Evolutionary conservation across 805 yeast species (phyloP).

Genomic region (Saccharomycopsis sp.): DNA sequence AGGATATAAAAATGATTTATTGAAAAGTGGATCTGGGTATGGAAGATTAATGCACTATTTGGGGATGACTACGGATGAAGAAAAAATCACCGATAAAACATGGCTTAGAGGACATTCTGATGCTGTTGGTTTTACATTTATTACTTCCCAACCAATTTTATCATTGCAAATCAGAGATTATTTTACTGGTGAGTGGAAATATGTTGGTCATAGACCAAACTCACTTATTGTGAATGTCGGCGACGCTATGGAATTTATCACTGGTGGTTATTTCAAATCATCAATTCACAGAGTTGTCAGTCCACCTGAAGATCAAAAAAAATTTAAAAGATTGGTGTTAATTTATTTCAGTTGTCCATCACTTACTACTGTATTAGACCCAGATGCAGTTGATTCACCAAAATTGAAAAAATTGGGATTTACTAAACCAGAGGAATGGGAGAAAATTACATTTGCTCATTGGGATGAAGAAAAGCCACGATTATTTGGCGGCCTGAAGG

Average conservation of each 20-base stretch:
- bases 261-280: constrained; percentile 32
- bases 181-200: constrained; percentile 32
- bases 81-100: constrained; percentile 30
- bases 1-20: constrained; percentile 27
- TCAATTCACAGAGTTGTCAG: constrained; percentile 30
- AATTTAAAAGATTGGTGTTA: constrained; percentile 27
- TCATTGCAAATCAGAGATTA: constrained; percentile 34
- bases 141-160: constrained; percentile 35
- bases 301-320: constrained; percentile 29
- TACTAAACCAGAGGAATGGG: constrained; percentile 28
- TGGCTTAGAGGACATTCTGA: constrained; percentile 41
- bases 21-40: constrained; percentile 33
- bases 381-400: constrained; percentile 26
- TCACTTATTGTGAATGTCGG: constrained; percentile 36
- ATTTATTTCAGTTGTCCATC: constrained; percentile 30
- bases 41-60: constrained; percentile 34
- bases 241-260: constrained; percentile 34
- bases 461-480: constrained; percentile 28
- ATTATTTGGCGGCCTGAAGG: constrained; percentile 15
- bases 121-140: constrained; percentile 33
- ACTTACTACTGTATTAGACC: constrained; percentile 27
- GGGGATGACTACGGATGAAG: constrained; percentile 29
- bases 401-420: constrained; percentile 26
- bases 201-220: constrained; percentile 33
- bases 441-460: constrained; percentile 27